Evolutionary conservation across 495 filamentous ascomycete genomes (phyloP).

Genomic region (Trichoderma reesei): DNA sequence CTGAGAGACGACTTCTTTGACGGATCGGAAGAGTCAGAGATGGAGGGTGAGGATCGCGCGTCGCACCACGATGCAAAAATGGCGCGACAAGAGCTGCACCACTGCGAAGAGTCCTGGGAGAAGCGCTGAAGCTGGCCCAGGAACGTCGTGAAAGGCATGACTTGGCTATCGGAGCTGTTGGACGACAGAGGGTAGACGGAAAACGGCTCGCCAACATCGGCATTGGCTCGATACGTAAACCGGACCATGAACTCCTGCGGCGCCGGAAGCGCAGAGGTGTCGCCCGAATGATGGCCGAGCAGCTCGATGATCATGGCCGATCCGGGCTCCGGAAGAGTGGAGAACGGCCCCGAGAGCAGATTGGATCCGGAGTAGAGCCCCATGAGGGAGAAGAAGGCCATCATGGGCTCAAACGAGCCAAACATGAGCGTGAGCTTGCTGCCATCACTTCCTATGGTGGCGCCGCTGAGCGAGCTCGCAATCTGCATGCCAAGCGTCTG

Average conservation of each 20-base stretch:
- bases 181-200: constrained; percentile 25
- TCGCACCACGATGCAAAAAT: constrained; percentile 11
- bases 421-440: constrained; percentile 34
- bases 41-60: not conserved
- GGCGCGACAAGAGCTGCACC: constrained; percentile 26
- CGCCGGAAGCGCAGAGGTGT: constrained; percentile 13
- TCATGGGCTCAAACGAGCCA: constrained; percentile 32
- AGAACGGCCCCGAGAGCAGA: constrained; percentile 12
- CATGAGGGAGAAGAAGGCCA: constrained; percentile 32
- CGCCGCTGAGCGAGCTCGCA: constrained; percentile 19
- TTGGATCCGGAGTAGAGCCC: constrained; percentile 13
- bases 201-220: constrained; percentile 16
- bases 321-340: constrained; percentile 28
- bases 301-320: constrained; percentile 35
- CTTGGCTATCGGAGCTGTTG: constrained; percentile 17
- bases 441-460: constrained; percentile 5
- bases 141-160: constrained; percentile 23
- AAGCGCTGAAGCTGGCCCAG: constrained; percentile 17
- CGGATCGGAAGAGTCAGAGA: not conserved
- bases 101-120: constrained; percentile 18
- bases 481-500: constrained; percentile 30
- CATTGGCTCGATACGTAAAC: constrained; percentile 30
- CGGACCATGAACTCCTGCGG: constrained; percentile 27
- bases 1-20: constrained; percentile 12
- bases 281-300: constrained; percentile 16